These are phyloP conservation scores for Herpetomonas tarakana DNA, from an alignment of 208 protist genomes.

Conservation along the genomic window DNA sequence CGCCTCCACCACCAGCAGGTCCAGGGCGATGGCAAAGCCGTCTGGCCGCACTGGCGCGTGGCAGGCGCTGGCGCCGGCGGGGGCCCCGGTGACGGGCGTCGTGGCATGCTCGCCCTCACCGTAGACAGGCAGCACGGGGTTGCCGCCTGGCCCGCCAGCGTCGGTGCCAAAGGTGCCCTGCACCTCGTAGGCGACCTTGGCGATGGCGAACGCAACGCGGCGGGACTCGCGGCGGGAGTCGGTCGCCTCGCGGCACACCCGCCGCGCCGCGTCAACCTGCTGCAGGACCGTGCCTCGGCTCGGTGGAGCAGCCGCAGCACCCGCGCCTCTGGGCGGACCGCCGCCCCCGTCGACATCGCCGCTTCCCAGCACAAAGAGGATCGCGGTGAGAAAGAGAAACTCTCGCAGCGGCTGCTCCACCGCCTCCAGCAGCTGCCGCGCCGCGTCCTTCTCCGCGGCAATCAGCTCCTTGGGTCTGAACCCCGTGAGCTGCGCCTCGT, in stretches of 20 bases:
- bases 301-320: neutral
- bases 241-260: neutral
- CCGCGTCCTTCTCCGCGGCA: constrained; percentile 17
- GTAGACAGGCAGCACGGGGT: neutral
- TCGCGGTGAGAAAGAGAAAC: constrained; percentile 27
- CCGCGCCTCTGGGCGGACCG: constrained; percentile 1
- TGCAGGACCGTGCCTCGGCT: constrained; percentile 7
- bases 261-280: constrained; percentile 4
- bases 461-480: constrained; percentile 24
- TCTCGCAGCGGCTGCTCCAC: constrained; percentile 22
- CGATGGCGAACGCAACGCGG: constrained; percentile 16
- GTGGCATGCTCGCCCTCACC: too few species aligned
- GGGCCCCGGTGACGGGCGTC: too few species aligned
- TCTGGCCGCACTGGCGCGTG: constrained; percentile 12
- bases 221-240: constrained; percentile 16
- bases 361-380: constrained; percentile 15
- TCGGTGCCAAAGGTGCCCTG: constrained; percentile 32
- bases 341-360: constrained; percentile 1
- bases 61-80: too few species aligned
- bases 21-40: constrained; percentile 22
- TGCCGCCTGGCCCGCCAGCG: constrained; percentile 5
- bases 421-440: constrained; percentile 14
- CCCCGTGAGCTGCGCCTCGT: constrained; percentile 28
- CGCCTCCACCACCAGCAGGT: constrained; percentile 25
- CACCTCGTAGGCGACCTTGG: constrained; percentile 26